Base-by-base conservation (phyloP, 202 grass and related monocot genomes). In the Schoenoplectus triqueter region DNA sequence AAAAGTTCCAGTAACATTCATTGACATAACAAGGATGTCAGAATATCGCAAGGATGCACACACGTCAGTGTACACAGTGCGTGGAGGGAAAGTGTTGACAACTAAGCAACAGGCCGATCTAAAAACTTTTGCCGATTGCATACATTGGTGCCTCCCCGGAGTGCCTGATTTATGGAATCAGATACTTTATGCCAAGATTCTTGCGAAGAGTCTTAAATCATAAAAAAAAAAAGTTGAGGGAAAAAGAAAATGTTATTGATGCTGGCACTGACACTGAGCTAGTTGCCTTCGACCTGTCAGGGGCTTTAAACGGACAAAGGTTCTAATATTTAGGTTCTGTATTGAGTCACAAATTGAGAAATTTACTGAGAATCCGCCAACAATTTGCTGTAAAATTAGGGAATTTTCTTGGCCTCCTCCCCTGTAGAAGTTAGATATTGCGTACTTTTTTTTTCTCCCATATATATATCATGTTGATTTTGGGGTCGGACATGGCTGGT, bases 1-100 rank as follows among this genome's bases (percentile, higher is more conserved):
- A 62, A 82, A 66, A 8, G 86, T 92, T 57, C 91, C 89, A 0
- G 86, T 90, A 0, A 64, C 85, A 1, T 66, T 98, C 83, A 85
- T 98, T 44, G 82, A 93, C 76, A 93, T 98, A 81, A 98, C 95
- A 2, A 90, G 73, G 77, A 87, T 98, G 92, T 98, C 95, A 44
- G 88, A 92, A 83, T 93, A 90, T 72, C 82, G 95, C 83, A 98
- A 98, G 88, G 95, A 95, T 2, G 95, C 92, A n/a, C 95, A 98
- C 87, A 92, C 95, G 3, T 85, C 80, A 0, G 14, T 98, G 40
- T 90, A 95, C 45, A 19, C 95, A 19, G 7, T 98, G 40, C 88
- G 88, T 69, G 89, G 87, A 84, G 95, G 91, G 13, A 89, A 90
- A 5, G 9, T 92, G 78, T 85, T 98, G 86, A 98, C 92, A 0